These are phyloP conservation scores for Adansonia gregorii DNA, from an alignment of 441 rosid species.

Conservation along the genomic window DNA sequence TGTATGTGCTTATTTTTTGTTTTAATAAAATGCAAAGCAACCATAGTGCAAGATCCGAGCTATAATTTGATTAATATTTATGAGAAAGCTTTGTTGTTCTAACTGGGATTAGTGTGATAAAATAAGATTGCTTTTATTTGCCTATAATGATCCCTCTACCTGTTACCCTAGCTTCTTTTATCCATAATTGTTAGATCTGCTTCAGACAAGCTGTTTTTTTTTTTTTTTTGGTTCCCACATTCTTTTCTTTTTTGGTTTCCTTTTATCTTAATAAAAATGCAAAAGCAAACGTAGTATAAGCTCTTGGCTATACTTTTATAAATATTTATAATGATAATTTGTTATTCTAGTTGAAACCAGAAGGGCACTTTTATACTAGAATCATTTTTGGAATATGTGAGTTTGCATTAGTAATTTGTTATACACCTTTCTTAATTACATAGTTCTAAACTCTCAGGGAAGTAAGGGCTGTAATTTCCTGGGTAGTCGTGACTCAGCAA, in stretches of 20 bases:
- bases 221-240: not conserved
- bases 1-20: not conserved
- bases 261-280: not conserved
- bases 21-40: not conserved
- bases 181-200: not conserved
- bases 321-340: not conserved
- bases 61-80: not conserved
- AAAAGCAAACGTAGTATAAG: not conserved
- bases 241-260: not conserved
- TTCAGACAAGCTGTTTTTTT: not conserved
- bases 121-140: not conserved
- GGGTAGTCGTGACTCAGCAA: slow-evolving; percentile 28
- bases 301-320: not conserved
- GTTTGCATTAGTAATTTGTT: not conserved
- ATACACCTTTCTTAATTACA: not conserved
- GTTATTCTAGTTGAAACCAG: not conserved
- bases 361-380: not conserved
- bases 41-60: not conserved
- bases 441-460: slow-evolving; percentile 44
- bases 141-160: not conserved
- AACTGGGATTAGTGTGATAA: not conserved
- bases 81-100: not conserved
- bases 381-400: slow-evolving; percentile 1
- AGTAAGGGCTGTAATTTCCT: slow-evolving; percentile 37
- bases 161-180: not conserved